phyloP scores from a whole-genome alignment of 2,329 filamentous ascomycete genomes.

The Grosmannia huntii region DNA sequence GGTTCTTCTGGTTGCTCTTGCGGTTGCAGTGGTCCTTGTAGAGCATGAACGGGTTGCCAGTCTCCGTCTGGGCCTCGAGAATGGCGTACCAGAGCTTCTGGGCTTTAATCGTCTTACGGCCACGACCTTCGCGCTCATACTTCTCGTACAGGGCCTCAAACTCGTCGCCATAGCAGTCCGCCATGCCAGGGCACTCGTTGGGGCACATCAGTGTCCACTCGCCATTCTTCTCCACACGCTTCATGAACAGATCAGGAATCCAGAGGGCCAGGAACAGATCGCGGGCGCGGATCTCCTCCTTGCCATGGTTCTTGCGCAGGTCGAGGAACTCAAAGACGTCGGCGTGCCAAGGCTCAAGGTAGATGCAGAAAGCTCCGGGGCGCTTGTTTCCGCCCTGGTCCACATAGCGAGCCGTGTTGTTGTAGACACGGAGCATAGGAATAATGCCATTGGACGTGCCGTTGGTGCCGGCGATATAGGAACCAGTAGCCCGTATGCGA shows the following conservation, averaged over 20 bases:
- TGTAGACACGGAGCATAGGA: conserved; percentile 97
- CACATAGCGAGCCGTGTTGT: conserved; percentile 97
- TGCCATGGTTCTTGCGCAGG: conserved; percentile 97
- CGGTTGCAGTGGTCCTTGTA: conserved; percentile 98
- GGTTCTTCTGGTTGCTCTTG: conserved; percentile 99
- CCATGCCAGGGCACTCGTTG: conserved; percentile 86
- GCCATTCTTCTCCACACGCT: conserved; percentile 91
- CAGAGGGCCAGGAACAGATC: conserved; percentile 96
- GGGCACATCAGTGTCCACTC: conserved; percentile 98
- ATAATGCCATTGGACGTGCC: conserved; percentile 95
- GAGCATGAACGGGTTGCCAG: conserved; percentile 97
- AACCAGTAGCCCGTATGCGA: conserved; percentile 91
- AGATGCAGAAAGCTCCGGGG: conserved; percentile 95
- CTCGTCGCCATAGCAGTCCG: conserved; percentile 94
- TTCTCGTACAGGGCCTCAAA: conserved; percentile 89
- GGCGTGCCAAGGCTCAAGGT: conserved; percentile 97
- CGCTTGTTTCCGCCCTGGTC: conserved; percentile 99
- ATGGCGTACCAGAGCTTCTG: conserved; percentile 99
- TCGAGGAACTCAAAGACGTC: conserved; percentile 97
- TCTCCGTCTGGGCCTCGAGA: conserved; percentile 95
- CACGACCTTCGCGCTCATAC: conserved; percentile 80
- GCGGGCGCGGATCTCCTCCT: conserved; percentile 92
- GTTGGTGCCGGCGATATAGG: conserved; percentile 96
- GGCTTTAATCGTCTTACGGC: conserved; percentile 83
- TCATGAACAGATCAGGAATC: conserved; percentile 99